Evolutionary conservation across 331 rosid genomes (phyloP), one percentile per base, ranked within the genome.

Genomic region (Arachis monticola): DNA sequence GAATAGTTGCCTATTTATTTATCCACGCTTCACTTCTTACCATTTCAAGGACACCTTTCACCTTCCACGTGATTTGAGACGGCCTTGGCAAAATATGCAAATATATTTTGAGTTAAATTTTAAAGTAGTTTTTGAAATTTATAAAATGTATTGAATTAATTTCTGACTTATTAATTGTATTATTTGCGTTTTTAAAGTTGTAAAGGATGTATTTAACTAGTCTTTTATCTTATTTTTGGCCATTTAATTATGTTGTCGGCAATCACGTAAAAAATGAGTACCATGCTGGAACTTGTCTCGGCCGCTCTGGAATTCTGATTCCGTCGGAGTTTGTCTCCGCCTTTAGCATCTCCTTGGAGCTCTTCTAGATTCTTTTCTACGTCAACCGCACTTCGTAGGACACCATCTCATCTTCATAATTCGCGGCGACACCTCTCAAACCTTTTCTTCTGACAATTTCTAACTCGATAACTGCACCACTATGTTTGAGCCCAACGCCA

Each of bases 271-370:
- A 17, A 17, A 17, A 17, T 17, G 22, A 17, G 22, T 17, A 17
- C 22, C 22, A 17, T 17, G 22, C 22, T 17, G 22, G 22, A 17
- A 17, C 22, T 17, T 17, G 22, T 17, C 22, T 17, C 22, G 22
- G 22, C 22, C 22, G 22, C 22, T 17, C 22, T 17, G 22, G 22
- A 17, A 17, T 17, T 17, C 46, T 94, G 81, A 88, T 92, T 40
- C 86, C 97, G 45, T 86, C 84, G 63, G 96, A 90, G 75, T 87
- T 94, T 0, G 97, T 97, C 5, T 77, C 92, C 30, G 99, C 97
- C 61, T 94, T 94, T 73, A 86, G 97, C 70, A 94, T 94, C 71
- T 80, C 89, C 3, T 94, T 90, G 82, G 93, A 77, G 83, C 88
- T 91, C 5, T 60, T 11, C 63, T 89, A 92, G 52, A 84, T 91